Evolutionary conservation across 1,284 basidiomycete genomes (phyloP), one percentile per base, ranked within the genome.

Genomic region (Melampsora medusae): DNA sequence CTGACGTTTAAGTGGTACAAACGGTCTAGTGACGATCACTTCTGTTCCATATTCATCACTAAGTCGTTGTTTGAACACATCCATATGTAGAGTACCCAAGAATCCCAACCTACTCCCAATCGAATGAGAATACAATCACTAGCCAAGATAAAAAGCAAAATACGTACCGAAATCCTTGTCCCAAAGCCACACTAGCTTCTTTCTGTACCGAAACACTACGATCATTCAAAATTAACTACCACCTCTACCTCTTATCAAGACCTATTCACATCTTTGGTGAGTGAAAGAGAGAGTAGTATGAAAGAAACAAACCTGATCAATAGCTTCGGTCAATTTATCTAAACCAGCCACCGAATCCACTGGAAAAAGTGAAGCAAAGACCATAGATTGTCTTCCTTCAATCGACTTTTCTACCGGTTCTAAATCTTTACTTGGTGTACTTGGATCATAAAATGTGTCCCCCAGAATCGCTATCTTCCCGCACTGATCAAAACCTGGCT

Each of bases 361-460:
- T 0, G 97, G 97, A 82, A 94, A 99, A 66, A 98, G 88, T 48
- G 97, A 96, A 1, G 97, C 95, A 81, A 91, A 99, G 19, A 98
- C 94, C 94, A 98, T 99, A 1, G 95, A 91, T 84, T 96, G 94
- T 42, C 92, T 89, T 19, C 92, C 91, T 81, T 92, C 90, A 85
- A 97, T 97, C 0, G 92, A 93, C 16, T 33, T 59, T n/a, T 92
- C 90, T 84, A 99, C 88, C 0, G 94, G 88, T 67, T 92, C 89
- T 4, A 96, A 91, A 9, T 86, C 85, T 14, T 66, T 35, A 19
- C 35, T 35, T 50, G 48, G 71, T 74, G 88, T 87, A n/a, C 91
- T 90, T 2, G 89, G 86, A 35, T 88, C 89, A 82, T 94, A 88
- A 75, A 99, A 87, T 0, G 97, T 99, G 82, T 99, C 97, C 48